Base-by-base conservation (phyloP, 352 stramenopile genomes). In the Pythium insidiosum region DNA sequence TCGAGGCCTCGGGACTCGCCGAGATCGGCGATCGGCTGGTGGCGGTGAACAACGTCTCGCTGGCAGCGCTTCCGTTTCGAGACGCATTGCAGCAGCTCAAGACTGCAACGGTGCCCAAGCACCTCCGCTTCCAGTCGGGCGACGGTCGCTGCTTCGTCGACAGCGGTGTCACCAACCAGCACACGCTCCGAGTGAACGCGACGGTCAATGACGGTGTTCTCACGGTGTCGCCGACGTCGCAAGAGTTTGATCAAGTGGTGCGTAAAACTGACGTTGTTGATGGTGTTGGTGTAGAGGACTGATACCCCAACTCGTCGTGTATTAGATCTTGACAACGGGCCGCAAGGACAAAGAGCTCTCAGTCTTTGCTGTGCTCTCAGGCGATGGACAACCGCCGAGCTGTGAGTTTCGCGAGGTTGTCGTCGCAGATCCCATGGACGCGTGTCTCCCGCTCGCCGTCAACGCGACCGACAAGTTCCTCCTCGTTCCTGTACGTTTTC, bases 1-100 rank as follows among this genome's bases (percentile, higher is more conserved):
- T 89, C 30, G 77, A 89, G 35, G 69, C 69, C 20, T 80, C 67
- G 0, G 72, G 68, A 1, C 47, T 85, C 13, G 73, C 73, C 0
- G 68, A 85, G 68, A 73, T 89, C n/a, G 69, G 77, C 2, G 77
- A 89, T 35, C 63, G 53, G 3, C 61, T 89, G 10, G 31, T 84
- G 6, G 50, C 50, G 2, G 67, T 89, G 15, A 85, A 89, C 37
- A 61, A 73, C n/a, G 41, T 64, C 21, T 67, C 46, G 1, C 53
- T 84, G 10, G 42, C 63, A 5, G 58, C 37, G 2, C 48, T 63
- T 11, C 53, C 56, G 2, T 59, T 90, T 23, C 48, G 54, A 5
- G 54, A 52, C 6, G 69, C 67, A 2, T 63, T 90, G 9, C 34
- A 40, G 18, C 53, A 53, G 53, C 58, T 90, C 7, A 38, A 62